Base-by-base conservation (phyloP, 2,329 filamentous ascomycete species). In the Akanthomyces uredinophilus region DNA sequence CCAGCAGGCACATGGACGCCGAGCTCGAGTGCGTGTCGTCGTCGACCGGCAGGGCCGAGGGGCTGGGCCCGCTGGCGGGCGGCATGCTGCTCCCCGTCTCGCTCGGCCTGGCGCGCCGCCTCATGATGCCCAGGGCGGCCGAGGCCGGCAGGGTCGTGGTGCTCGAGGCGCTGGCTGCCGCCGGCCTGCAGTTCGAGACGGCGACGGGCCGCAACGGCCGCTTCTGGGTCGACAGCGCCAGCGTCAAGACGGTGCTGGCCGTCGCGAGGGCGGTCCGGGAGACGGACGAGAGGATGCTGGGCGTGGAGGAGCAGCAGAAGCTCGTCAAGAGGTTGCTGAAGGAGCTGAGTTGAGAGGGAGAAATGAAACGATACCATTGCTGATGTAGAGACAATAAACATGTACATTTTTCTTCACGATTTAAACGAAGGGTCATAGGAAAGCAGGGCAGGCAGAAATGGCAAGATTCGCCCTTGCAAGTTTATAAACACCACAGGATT, bases 141-240 rank as follows among this genome's bases (percentile, higher is more conserved):
- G 81, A 85, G 57, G 81, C 84, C 58, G 89, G 87, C 18, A 84
- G 84, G 24, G 75, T 96, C 8, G 83, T 87, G 4, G 82, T 97
- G 29, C 75, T 98, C 62, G 91, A 96, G 65, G 90, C 92, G 70
- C 77, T 98, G 16, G 93, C 88, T 3, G 74, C 72, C 3, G 87
- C 87, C 63, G 94, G 91, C 60, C 76, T 96, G 16, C 87, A 90
- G 22, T 99, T 98, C 73, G 95, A 99, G 79, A 90, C 96, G 64
- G 94, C 94, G 0, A 90, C 96, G 10, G 95, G 95, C 20, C 86
- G 92, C 70, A 99, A 99, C 74, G 95, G 95, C 46, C 88, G 86
- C 73, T 84, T 98, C 24, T 98, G 95, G 92, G 90, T 98, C 16
- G 88, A 94, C 70, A 50, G 89, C 70, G 41, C 89, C 67, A 89